Conservation (phyloP, 768 basidiomycete genomes). For the Phylloporus rhodoxanthus region DNA sequence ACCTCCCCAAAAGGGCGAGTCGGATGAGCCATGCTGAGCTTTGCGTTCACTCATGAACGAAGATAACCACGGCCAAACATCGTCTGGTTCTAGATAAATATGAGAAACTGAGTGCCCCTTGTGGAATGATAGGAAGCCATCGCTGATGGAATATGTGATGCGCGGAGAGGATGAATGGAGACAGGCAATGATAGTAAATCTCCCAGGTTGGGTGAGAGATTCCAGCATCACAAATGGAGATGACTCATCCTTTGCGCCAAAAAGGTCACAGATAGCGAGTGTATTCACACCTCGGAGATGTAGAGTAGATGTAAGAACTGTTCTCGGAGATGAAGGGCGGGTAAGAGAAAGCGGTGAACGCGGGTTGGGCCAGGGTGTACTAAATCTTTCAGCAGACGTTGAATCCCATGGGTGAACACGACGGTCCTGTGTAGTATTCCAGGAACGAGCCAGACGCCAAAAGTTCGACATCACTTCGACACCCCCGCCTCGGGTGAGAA, state of each 20-base stretch:
- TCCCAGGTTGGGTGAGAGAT: slow-evolving; percentile 70
- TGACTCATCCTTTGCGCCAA: slow-evolving; percentile 53
- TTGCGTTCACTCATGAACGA: slow-evolving; percentile 56
- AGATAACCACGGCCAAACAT: slow-evolving; percentile 72
- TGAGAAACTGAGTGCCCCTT: slow-evolving; percentile 31
- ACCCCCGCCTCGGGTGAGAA: slow-evolving; percentile 65
- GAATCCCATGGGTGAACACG: slow-evolving; percentile 38
- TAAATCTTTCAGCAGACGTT: slow-evolving; percentile 34
- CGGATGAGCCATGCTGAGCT: slow-evolving; percentile 41
- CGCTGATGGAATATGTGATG: slow-evolving; percentile 52
- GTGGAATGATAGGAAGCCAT: slow-evolving; percentile 42
- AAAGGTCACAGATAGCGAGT: slow-evolving; percentile 51
- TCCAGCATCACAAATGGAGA: slow-evolving; percentile 69
- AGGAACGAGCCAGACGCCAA: slow-evolving; percentile 60
- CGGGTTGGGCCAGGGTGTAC: slow-evolving; percentile 54
- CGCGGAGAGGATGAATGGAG: slow-evolving; percentile 48
- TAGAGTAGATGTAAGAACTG: slow-evolving; percentile 37
- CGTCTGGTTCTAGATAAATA: slow-evolving; percentile 43
- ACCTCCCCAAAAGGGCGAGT: slow-evolving; percentile 81
- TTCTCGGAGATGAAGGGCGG: slow-evolving; percentile 18
- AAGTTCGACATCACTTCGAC: slow-evolving; percentile 67
- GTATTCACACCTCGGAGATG: slow-evolving; percentile 39
- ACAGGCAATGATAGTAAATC: slow-evolving; percentile 66
- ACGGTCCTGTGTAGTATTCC: slow-evolving; percentile 42
- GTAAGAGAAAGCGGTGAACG: slow-evolving; percentile 19